Conservation (phyloP, 139 green algal species). For the Bryopsis sp. region DNA sequence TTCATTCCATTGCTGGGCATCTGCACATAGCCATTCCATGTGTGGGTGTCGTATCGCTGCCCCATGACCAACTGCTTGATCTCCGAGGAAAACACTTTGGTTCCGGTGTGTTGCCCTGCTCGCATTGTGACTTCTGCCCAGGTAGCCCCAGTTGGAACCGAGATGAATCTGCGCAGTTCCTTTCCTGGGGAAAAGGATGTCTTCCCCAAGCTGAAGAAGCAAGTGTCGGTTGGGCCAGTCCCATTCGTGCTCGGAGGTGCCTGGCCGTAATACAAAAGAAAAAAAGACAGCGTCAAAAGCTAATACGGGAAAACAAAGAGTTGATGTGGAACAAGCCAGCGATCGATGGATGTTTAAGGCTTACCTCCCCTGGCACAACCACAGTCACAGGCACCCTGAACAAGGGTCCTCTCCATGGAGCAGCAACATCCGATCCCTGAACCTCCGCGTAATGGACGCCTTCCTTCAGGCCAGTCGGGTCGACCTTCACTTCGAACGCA, state of each 20-base stretch:
- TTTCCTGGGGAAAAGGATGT: constrained; percentile 23
- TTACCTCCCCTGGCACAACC: constrained; percentile 30
- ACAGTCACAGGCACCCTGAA: constrained; percentile 74
- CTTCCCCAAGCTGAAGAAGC: constrained; percentile 15
- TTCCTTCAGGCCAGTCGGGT: constrained; percentile 41
- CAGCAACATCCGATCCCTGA: constrained; percentile 34
- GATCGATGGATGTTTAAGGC: neutral
- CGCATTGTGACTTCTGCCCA: constrained; percentile 61
- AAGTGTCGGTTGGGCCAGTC: neutral
- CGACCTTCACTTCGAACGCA: constrained; percentile 65
- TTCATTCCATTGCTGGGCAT: neutral
- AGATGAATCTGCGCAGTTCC: constrained; percentile 54
- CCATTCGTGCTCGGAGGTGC: too few species aligned
- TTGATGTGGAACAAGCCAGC: neutral
- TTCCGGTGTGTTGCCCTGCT: constrained; percentile 30
- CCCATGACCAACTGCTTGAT: constrained; percentile 21
- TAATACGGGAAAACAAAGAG: too few species aligned
- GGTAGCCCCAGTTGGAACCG: constrained; percentile 63
- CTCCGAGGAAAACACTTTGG: constrained; percentile 31
- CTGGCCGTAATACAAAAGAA: neutral
- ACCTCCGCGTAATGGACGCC: constrained; percentile 81
- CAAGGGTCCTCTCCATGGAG: constrained; percentile 59
- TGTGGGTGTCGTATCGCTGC: neutral
- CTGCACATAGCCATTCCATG: neutral
- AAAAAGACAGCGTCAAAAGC: too few species aligned